Evolutionary conservation across 2,329 filamentous ascomycete species (phyloP), one percentile per base, ranked within the genome.

Genomic region (Pseudopyrenochaeta lycopersici): DNA sequence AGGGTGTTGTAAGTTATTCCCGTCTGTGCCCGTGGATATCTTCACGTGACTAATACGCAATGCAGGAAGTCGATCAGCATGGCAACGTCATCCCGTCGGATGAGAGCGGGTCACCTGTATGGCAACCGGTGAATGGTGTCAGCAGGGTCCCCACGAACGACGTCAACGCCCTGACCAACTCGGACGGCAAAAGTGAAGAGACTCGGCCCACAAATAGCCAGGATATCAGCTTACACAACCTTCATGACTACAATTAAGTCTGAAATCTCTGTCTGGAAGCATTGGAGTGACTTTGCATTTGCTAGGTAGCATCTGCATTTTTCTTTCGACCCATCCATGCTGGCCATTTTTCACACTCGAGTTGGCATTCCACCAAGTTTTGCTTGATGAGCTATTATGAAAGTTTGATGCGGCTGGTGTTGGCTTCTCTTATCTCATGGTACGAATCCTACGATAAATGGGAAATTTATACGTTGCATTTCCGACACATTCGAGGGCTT

Each of bases 221-320:
- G 80, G 86, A 88, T 66, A 85, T 88, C 60, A 84, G 82, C 64
- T 76, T 88, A 63, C 85, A 87, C 71, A 87, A 87, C 70, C 66
- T 79, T 50, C 76, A 79, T 46, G 78, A 80, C 54, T 68, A 75
- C 33, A 65, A 59, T 30, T 69, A 47, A 59, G 49, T 17, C 4
- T 11, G 5, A 32, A 17, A 12, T 12, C 11, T 21, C 2, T n/a
- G 7, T 42, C 43, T 18, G 23, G 6, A 20, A 10, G 41, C 14
- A 4, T 30, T 21, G 6, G 21, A 30, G 23, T 30, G 15, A 11
- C 11, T 20, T 29, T 15, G 21, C 23, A 23, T 30, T 42, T 17
- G 33, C n/a, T 17, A 36, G 17, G 20, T 36, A 17, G 20, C 35
- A 38, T 6, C 3, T 21, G 35, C 10, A 38, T 38, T 17, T 7